phyloP scores from a whole-genome alignment of 208 protist genomes.

The Trypanosoma vivax region DNA sequence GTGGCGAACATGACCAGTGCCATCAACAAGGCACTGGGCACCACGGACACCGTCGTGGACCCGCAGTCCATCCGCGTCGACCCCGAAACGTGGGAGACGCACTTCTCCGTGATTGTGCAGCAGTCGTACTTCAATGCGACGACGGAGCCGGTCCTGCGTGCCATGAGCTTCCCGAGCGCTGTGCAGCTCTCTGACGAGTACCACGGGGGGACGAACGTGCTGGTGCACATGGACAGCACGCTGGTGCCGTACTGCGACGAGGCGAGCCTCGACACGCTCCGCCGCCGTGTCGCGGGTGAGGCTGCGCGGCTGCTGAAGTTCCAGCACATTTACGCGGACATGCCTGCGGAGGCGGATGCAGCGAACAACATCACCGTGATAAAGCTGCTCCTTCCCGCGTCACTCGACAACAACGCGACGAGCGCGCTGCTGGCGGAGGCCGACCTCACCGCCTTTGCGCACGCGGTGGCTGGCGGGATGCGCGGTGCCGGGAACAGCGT shows the following conservation, averaged over 20 bases:
- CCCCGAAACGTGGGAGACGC: slow-evolving; percentile 28
- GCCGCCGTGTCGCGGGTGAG: slow-evolving; percentile 17
- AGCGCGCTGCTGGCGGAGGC: slow-evolving; percentile 12
- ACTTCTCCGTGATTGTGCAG: slow-evolving; percentile 34
- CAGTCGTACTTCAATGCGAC: slow-evolving; percentile 27
- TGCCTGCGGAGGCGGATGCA: slow-evolving; percentile 10
- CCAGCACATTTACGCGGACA: slow-evolving; percentile 49
- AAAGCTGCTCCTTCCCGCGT: slow-evolving; percentile 62
- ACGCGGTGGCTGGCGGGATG: slow-evolving; percentile 9
- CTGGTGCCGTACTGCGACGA: slow-evolving; percentile 50
- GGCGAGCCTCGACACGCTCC: slow-evolving; percentile 28
- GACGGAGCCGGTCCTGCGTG: slow-evolving; percentile 13
- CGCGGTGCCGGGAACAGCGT: slow-evolving; percentile 19
- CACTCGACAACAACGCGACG: slow-evolving; percentile 46
- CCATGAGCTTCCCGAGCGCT: slow-evolving; percentile 17
- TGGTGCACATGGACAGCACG: slow-evolving; percentile 39
- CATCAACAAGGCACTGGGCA: slow-evolving; percentile 21
- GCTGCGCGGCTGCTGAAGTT: slow-evolving; percentile 32
- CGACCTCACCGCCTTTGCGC: slow-evolving; percentile 10
- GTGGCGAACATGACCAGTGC: slow-evolving; percentile 18
- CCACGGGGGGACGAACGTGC: slow-evolving; percentile 52
- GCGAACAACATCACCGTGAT: slow-evolving; percentile 37
- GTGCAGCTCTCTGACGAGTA: slow-evolving; percentile 26
- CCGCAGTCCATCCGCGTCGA: slow-evolving; percentile 18
- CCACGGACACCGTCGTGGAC: slow-evolving; percentile 19